Percentiles rank a stretch among this genome's conserved stretches.
Evolutionary conservation across 2,329 filamentous ascomycete genomes (phyloP).

Genomic region (Epichloe hybrida): DNA sequence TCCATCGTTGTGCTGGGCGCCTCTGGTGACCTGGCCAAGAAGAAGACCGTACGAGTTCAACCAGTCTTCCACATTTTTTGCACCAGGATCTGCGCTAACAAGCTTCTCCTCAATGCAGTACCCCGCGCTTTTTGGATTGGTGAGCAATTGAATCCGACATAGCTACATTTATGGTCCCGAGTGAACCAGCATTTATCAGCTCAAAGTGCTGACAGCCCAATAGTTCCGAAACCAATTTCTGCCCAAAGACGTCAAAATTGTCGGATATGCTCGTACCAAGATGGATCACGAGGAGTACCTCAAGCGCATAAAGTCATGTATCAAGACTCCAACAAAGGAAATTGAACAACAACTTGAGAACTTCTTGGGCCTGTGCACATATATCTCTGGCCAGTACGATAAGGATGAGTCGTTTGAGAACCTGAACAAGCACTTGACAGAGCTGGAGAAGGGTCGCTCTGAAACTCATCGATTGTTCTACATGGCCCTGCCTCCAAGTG

Average conservation of each 20-base stretch:
- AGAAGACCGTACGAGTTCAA: slow-evolving; percentile 71
- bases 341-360: slow-evolving; percentile 89
- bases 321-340: slow-evolving; percentile 97
- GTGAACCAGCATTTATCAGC: neutral
- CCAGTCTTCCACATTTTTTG: neutral
- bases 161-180: neutral
- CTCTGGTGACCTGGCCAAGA: slow-evolving; percentile 96
- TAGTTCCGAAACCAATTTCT: slow-evolving; percentile 99
- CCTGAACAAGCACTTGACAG: slow-evolving; percentile 73
- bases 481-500: slow-evolving; percentile 95
- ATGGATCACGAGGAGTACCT: slow-evolving; percentile 97
- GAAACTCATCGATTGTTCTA: slow-evolving; percentile 94
- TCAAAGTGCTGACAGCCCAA: neutral
- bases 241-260: slow-evolving; percentile 87
- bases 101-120: slow-evolving; percentile 42
- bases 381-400: slow-evolving; percentile 96
- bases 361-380: slow-evolving; percentile 79
- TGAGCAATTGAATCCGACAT: slow-evolving; percentile 35
- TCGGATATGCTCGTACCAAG: slow-evolving; percentile 98
- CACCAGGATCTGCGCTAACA: slow-evolving; percentile 9
- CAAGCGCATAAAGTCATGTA: slow-evolving; percentile 89
- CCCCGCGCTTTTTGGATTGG: slow-evolving; percentile 91
- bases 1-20: slow-evolving; percentile 92
- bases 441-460: slow-evolving; percentile 67
- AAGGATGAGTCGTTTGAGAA: slow-evolving; percentile 85